A percentile compares a stretch with the other conserved stretches of the same genome.
Evolutionary conservation across 129 eudicot species (phyloP).

Genomic region (Flaveria sonorensis): DNA sequence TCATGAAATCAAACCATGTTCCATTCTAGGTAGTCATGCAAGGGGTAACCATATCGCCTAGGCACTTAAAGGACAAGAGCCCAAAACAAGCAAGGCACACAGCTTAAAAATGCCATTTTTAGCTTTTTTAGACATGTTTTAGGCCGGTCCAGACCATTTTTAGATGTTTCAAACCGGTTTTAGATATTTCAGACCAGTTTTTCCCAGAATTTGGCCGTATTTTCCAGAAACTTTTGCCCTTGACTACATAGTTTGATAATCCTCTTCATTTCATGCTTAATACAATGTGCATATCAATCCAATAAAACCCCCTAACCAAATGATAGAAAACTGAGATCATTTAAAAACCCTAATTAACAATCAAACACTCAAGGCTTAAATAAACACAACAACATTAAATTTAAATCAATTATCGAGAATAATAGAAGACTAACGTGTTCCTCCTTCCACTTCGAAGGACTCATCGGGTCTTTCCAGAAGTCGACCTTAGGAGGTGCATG

Average conservation of each 20-base stretch:
- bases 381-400: constrained; percentile 8
- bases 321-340: background rate
- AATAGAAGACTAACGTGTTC: constrained; percentile 64
- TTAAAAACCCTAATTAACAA: constrained; percentile 28
- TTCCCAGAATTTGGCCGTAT: no score
- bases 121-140: no score
- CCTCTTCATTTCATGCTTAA: background rate
- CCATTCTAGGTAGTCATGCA: background rate
- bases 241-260: no score
- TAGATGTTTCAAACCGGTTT: no score
- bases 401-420: background rate
- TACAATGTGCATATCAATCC: constrained; percentile 14
- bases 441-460: constrained; percentile 90
- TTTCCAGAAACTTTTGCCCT: no score
- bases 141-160: no score
- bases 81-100: no score
- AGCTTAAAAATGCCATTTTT: no score
- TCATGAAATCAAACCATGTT: background rate
- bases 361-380: background rate
- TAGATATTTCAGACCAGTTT: no score
- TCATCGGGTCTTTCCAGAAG: constrained; percentile 84
- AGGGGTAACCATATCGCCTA: no score
- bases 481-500: constrained; percentile 80
- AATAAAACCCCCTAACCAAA: constrained; percentile 11
- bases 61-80: no score